Evolutionary conservation across 2,329 filamentous ascomycete genomes (phyloP), one percentile per base, ranked within the genome.

Genomic region (Verruconis gallopava): DNA sequence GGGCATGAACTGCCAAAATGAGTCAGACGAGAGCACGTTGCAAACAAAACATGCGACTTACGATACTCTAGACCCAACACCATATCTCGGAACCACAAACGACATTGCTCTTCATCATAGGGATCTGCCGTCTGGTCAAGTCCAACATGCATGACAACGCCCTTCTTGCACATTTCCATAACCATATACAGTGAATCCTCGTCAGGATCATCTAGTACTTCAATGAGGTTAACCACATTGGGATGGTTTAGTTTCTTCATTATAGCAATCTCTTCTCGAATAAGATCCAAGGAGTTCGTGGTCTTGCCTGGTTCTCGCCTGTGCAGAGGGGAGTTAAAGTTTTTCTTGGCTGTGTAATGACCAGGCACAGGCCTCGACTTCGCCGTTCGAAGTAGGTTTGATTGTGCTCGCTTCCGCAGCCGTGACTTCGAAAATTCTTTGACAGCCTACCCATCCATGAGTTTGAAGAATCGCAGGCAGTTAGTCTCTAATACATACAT

Each of bases 171-270:
- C 85, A 95, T 93, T 60, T 98, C 91, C 60, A 98, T 73, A 17
- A 98, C 91, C 85, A 98, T 96, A 64, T 95, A 98, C 11, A 98
- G 65, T 3, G 88, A 94, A 60, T 98, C 91, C 56, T 95, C 86
- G 37, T 89, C 80, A 0, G 91, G 89, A 55, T 96, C 91, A 57
- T 96, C 91, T 40, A 98, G 68, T 3, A 98, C 91, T 62, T 98
- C 91, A 49, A 93, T 85, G 39, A 98, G 66, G 36, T 82, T 79
- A 12, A 96, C 89, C n/a, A 98, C 68, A 55, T 96, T 98, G 20
- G 79, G 81, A 55, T 98, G 91, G 55, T 95, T 79, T 37, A 96
- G 72, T 64, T 96, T 96, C 69, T 96, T 98, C 88, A 98, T 96
- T 56, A 96, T 93, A 45, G 91, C 91, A 53, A 96, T 91, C 61